Conservation (phyloP, 495 filamentous ascomycete species). For the Lineolata rhizophorae region DNA sequence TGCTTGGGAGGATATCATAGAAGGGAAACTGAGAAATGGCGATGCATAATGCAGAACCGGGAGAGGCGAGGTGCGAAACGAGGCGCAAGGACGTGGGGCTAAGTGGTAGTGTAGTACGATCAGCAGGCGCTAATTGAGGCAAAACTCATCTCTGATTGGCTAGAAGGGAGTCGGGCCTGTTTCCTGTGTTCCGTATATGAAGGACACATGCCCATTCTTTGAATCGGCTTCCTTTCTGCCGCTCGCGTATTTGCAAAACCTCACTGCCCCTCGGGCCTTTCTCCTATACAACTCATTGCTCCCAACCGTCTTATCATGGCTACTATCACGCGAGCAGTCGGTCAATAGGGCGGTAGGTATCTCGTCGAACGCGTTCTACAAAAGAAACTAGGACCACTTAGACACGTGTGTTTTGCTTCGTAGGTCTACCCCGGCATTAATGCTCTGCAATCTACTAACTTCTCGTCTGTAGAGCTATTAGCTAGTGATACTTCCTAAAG, state of each 20-base stretch:
- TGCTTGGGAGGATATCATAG: background rate
- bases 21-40: background rate
- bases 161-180: background rate
- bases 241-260: background rate
- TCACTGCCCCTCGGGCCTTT: background rate
- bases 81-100: background rate
- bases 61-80: background rate
- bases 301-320: slow-evolving; percentile 2
- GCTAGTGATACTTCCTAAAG: slow-evolving; percentile 5
- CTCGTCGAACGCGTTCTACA: slow-evolving; percentile 6
- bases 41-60: background rate
- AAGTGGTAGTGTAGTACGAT: background rate
- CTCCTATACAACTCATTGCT: background rate
- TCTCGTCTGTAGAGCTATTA: slow-evolving; percentile 1
- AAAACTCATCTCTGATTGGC: slow-evolving; percentile 1
- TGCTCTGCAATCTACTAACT: slow-evolving; percentile 1
- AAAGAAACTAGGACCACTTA: slow-evolving; percentile 3
- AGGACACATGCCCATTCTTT: background rate
- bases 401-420: slow-evolving; percentile 7
- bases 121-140: too few relatives aligned
- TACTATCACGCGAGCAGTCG: slow-evolving; percentile 4
- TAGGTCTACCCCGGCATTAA: slow-evolving; percentile 1
- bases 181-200: background rate
- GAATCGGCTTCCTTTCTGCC: background rate
- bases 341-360: slow-evolving; percentile 7